Base-by-base conservation (phyloP, 164 flowering plant genomes). In the Macadamia tetraphylla region DNA sequence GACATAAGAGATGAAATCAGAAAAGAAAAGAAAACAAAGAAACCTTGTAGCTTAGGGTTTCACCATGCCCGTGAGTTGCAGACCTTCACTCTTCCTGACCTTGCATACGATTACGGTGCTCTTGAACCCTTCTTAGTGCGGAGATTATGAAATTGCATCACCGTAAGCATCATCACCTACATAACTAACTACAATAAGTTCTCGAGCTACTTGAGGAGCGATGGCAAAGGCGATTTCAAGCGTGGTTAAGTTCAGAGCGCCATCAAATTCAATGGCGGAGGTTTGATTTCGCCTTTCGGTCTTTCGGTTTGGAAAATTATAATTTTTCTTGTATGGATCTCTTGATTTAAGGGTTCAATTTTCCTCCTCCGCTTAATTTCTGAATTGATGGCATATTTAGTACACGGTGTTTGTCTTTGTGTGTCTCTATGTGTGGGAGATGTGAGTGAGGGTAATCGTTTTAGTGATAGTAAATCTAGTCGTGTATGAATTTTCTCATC, bases 231-330 rank as follows among this genome's bases (percentile, higher is more conserved):
- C 40, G 40, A 35, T 35, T 1, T 35, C 40, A 35, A 35, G 4
- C 4, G 40, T 35, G 40, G 40, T 35, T 35, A 35, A 35, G 4
- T 35, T 35, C 40, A 35, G 40, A 35, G 88, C 73, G 94, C 97
- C 72, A 80, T 94, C 83, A 94, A 90, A 74, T 94, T 94, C 84
- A 94, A 94, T 62, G 99, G 99, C 76, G 99, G 99, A 90, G 99
- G 96, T 94, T 35, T 29, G 6, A 17, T 67, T 58, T 52, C 29
- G 29, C 15, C 32, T 32, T 32, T 68, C 10, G 10, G n/a, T 49
- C 23, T 18, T 10, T 11, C n/a, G 40, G 40, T 35, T 35, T 35
- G 40, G 40, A 4, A 35, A 1, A 1, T 35, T 35, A 35, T n/a
- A n/a, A n/a, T n/a, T n/a, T n/a, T n/a, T n/a, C n/a, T n/a, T n/a